phyloP scores from a whole-genome alignment of 768 basidiomycete species.

The Trametes cingulata region DNA sequence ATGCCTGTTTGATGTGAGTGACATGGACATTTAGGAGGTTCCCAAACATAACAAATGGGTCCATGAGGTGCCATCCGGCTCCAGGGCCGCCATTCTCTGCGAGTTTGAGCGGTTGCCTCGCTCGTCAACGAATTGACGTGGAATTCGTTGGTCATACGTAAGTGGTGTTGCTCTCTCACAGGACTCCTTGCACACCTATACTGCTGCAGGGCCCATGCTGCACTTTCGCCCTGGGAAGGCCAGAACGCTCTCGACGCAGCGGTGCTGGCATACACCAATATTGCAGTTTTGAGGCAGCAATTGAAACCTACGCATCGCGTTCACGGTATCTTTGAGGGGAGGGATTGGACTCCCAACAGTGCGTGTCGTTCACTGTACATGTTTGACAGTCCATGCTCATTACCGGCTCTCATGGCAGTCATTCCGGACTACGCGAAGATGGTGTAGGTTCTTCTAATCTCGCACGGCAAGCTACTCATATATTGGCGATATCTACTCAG shows the following conservation, averaged over 20 bases:
- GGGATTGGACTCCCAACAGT: conserved; percentile 77
- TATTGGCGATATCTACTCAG: conserved; percentile 31
- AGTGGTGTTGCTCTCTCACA: conserved; percentile 16
- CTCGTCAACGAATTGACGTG: conserved; percentile 57
- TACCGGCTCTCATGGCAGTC: conserved; percentile 43
- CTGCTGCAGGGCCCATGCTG: conserved; percentile 66
- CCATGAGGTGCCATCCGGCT: conserved; percentile 74
- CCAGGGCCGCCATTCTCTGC: conserved; percentile 72
- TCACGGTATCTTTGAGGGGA: conserved; percentile 77
- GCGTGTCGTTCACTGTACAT: conserved; percentile 28
- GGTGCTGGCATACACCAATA: conserved; percentile 79
- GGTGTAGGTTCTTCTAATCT: conserved; percentile 42
- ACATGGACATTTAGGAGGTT: background rate
- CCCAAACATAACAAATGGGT: background rate
- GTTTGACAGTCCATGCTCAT: background rate
- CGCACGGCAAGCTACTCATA: background rate
- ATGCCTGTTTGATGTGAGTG: conserved; percentile 70
- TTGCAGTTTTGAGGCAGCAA: conserved; percentile 82
- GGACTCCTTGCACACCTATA: background rate
- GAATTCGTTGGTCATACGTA: conserved; percentile 79
- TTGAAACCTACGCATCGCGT: conserved; percentile 74
- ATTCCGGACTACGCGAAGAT: conserved; percentile 82
- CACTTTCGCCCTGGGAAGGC: conserved; percentile 83
- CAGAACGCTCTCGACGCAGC: conserved; percentile 84
- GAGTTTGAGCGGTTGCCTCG: conserved; percentile 64